These are phyloP conservation scores for Venturia effusa DNA, from an alignment of 2,329 filamentous ascomycete genomes.

Conservation along the genomic window DNA sequence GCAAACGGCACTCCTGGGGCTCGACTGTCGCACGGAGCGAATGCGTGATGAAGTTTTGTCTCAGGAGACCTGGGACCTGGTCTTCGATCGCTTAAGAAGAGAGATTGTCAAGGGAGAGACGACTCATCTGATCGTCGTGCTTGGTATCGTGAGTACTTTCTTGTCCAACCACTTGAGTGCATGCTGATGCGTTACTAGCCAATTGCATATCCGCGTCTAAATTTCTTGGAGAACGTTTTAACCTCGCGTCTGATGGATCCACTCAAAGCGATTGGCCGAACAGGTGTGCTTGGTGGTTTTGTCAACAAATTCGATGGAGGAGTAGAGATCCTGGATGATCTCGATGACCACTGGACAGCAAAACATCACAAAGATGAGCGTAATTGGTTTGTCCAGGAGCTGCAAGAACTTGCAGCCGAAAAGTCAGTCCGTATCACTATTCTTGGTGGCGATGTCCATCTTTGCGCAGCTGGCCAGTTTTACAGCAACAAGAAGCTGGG, in stretches of 20 bases:
- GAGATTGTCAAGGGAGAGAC: slow-evolving; percentile 78
- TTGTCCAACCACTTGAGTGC: background rate
- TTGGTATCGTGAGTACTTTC: slow-evolving; percentile 55
- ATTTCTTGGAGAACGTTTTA: slow-evolving; percentile 56
- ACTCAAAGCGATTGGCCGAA: slow-evolving; percentile 75
- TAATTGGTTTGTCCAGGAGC: slow-evolving; percentile 73
- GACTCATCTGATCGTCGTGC: slow-evolving; percentile 78
- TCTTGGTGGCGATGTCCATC: slow-evolving; percentile 85
- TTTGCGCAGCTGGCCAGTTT: slow-evolving; percentile 88
- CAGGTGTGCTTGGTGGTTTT: slow-evolving; percentile 66
- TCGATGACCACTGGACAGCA: slow-evolving; percentile 96
- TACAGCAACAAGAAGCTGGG: slow-evolving; percentile 80
- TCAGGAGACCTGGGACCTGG: slow-evolving; percentile 70
- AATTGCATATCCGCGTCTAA: slow-evolving; percentile 34
- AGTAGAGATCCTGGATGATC: slow-evolving; percentile 80
- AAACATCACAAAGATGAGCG: slow-evolving; percentile 89
- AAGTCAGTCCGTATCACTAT: slow-evolving; percentile 89
- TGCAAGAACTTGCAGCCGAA: slow-evolving; percentile 87
- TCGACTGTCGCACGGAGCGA: slow-evolving; percentile 87
- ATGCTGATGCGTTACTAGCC: slow-evolving; percentile 17
- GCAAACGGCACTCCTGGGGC: slow-evolving; percentile 68
- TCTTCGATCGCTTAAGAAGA: slow-evolving; percentile 74
- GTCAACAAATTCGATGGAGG: slow-evolving; percentile 86
- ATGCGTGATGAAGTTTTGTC: slow-evolving; percentile 72
- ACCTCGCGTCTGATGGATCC: slow-evolving; percentile 81